Evolutionary conservation across 352 stramenopile species (phyloP), one percentile per base, ranked within the genome.

Genomic region (Globisporangium perplexum): DNA sequence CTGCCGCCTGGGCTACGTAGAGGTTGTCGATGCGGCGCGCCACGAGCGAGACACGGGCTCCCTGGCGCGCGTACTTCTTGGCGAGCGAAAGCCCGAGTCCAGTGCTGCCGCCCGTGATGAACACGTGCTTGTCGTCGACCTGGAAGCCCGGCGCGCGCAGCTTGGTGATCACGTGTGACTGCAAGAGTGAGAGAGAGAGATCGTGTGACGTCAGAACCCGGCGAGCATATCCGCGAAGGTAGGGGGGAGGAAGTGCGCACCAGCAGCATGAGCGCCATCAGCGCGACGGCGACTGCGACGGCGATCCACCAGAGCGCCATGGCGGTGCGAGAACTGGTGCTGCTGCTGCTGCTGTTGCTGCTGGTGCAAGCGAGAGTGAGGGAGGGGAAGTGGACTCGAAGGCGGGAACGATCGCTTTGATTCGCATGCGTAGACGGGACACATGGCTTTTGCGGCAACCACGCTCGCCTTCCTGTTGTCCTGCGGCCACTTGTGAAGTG

Each of bases 51-150:
- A 93, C 76, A 45, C 83, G 87, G 60, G 80, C 83, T n/a, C 80
- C 80, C 10, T 71, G 48, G 24, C 68, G 59, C 42, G 78, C 80
- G 65, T 84, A 88, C 57, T 88, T 85, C 55, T 76, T 84, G 42
- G 74, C 78, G 30, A 91, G 43, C 28, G 80, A 55, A 33, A 93
- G 66, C 3, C 83, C 83, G 26, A 93, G 73, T 7, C 83, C 83
- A 4, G 72, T 77, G 59, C 68, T 87, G 39, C 80, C 83, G 31
- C 83, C 77, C 15, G 43, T 50, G 57, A 63, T 55, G 54, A 91
- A 89, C 47, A 90, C 78, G 70, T 93, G 83, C 57, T 90, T 88
- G 63, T 70, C 81, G 12, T 83, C 67, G 45, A 93, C 81, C 45
- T 86, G 59, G 39, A 91, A 90, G 47, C 77, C 78, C 18, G 83